Base-by-base conservation (phyloP, 2,329 filamentous ascomycete genomes). In the Colletotrichum endophyticum region DNA sequence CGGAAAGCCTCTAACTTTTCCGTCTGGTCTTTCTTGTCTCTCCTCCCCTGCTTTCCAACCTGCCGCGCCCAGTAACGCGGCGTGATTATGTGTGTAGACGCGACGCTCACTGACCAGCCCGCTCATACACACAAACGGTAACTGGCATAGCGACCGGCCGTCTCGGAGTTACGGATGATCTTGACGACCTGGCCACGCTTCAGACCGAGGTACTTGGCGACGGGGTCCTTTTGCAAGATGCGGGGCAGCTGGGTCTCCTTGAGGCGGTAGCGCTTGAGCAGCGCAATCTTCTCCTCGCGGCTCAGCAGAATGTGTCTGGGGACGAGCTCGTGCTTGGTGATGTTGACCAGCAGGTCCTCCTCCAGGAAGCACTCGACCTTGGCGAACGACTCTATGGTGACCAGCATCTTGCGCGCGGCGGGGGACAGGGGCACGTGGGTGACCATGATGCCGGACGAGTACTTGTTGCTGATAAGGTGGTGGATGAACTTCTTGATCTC, bases 161-260 rank as follows among this genome's bases (percentile, higher is more conserved):
- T 99, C 89, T 99, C 97, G 83, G 94, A 96, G 85, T 94, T 96
- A 79, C 97, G 91, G 82, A 99, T 98, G 81, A 99, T 99, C 92
- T 99, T 99, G 82, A 99, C 97, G 5, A 99, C 96, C 86, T 98
- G 95, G 5, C 96, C 96, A 83, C 96, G 91, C 88, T 95, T 94
- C 84, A 99, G 88, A 15, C 97, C 97, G 72, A 98, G 88, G 85
- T 99, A 99, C 81, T 94, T 93, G 30, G 97, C 95, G 69, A 99
- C 96, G 5, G 97, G 97, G 84, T 99, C 97, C 80, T 95, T 95
- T 79, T 95, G 92, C 85, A 98, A 92, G 81, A 99, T 98, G 73
- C 97, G 91, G 6, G 97, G 97, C 83, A 99, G 89, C 88, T 99
- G 97, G 12, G 95, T 98, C 90, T 99, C 97, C 92, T 98, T 99